Evolutionary conservation across 2,329 filamentous ascomycete genomes (phyloP).

Genomic region (Aspergillus candidus): DNA sequence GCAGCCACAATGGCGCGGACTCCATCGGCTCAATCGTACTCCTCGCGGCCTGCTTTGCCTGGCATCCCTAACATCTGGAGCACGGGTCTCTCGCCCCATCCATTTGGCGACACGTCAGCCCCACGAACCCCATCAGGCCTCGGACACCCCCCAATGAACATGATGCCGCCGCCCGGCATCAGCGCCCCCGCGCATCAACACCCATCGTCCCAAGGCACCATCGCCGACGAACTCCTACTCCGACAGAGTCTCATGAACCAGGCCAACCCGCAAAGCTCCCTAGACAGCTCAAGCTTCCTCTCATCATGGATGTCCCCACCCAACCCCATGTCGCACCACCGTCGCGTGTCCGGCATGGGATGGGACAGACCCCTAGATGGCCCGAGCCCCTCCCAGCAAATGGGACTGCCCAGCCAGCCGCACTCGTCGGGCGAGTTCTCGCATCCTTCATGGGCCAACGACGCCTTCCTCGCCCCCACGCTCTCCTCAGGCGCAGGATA

Average conservation of each 20-base stretch:
- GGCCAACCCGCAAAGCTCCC: constrained; percentile 15
- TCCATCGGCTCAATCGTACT: constrained; percentile 27
- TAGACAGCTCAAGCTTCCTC: constrained; percentile 17
- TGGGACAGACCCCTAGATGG: constrained; percentile 21
- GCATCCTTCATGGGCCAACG: constrained; percentile 30
- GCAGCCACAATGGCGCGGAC: constrained; percentile 15
- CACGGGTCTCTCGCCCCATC: constrained; percentile 38
- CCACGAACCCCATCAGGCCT: constrained; percentile 37
- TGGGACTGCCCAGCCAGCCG: constrained; percentile 20
- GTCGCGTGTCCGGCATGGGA: constrained; percentile 12
- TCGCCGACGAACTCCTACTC: constrained; percentile 22
- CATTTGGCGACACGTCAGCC: constrained; percentile 33
- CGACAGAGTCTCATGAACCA: constrained; percentile 24
- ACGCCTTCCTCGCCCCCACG: constrained; percentile 32
- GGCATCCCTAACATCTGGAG: constrained; percentile 42
- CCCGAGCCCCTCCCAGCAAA: constrained; percentile 14
- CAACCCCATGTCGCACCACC: constrained; percentile 12
- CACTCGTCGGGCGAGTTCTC: constrained; percentile 24
- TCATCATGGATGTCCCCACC: constrained; percentile 21
- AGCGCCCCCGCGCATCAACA: constrained; percentile 16
- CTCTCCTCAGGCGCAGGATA: constrained; percentile 21
- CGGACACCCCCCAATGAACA: constrained; percentile 16
- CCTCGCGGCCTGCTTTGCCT: constrained; percentile 24
- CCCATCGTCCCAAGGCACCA: constrained; percentile 20
- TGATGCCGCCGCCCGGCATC: constrained; percentile 11